These are phyloP conservation scores for Saccharomycopsis amapae DNA, from an alignment of 805 yeast species.

Conservation along the genomic window DNA sequence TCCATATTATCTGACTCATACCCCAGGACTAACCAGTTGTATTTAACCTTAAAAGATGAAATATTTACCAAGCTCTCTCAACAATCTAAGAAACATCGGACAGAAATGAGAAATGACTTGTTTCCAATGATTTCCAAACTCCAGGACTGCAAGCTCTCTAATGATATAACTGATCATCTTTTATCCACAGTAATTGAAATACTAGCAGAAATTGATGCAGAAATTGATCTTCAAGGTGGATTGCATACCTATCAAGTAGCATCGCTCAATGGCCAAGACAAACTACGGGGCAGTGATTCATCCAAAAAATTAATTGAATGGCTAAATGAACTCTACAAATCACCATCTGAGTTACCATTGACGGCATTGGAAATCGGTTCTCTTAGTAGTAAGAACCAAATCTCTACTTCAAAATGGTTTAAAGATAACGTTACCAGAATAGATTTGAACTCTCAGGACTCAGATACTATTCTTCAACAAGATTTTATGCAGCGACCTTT, in stretches of 20 bases:
- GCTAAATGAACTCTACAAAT: constrained; percentile 37
- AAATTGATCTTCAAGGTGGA: constrained; percentile 65
- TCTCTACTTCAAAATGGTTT: constrained; percentile 54
- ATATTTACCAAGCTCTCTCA: too few species aligned
- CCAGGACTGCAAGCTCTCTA: too few species aligned
- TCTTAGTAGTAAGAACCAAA: constrained; percentile 57
- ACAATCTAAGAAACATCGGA: too few species aligned
- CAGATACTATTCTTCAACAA: constrained; percentile 54
- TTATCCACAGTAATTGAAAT: too few species aligned
- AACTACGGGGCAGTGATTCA: constrained; percentile 83
- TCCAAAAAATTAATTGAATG: constrained; percentile 74
- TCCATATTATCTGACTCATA: too few species aligned
- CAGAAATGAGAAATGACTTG: constrained; percentile 4
- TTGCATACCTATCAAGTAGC: constrained; percentile 76
- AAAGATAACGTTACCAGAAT: constrained; percentile 45
- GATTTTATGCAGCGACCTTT: constrained; percentile 76
- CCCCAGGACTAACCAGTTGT: too few species aligned
- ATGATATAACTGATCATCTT: too few species aligned
- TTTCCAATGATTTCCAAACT: constrained; percentile 2
- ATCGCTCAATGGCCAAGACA: constrained; percentile 75
- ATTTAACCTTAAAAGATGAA: background rate
- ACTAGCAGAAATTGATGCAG: constrained; percentile 53
- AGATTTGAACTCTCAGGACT: constrained; percentile 76
- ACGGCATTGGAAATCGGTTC: constrained; percentile 80
- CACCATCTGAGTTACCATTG: constrained; percentile 10